Base-by-base conservation (phyloP, 768 basidiomycete species). In the Mrakia blollopis region DNA sequence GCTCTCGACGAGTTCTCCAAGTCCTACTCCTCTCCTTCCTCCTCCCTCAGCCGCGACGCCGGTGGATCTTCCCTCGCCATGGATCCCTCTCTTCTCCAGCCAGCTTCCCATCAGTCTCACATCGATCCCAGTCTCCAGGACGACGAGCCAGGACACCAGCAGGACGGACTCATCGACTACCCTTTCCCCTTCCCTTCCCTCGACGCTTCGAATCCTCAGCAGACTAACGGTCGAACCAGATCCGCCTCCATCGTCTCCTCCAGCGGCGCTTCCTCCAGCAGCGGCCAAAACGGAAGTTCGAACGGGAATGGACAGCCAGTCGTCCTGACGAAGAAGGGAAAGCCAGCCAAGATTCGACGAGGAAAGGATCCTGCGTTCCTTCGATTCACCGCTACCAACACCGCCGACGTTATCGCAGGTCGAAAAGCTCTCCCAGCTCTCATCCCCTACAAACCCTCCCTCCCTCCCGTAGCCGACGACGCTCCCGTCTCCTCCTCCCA, bases 11-110 rank as follows among this genome's bases (percentile, higher is more conserved):
- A 50, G 47, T 50, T 50, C 47, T 50, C 32, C 25, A 37, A 35
- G 25, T 23, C 14, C 3, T 68, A 35, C 25, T 39, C 14, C 65
- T 39, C 65, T 5, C 23, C 65, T 13, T 41, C 65, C 14, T n/a
- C 35, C 35, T 39, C 65, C 39, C 25, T 25, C 4, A 25, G 11
- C 37, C 39, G 25, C 37, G 21, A 68, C 35, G 35, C 5, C 25
- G 65, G 65, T 39, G 65, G 65, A 23, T 68, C 65, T 23, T 68
- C 65, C 39, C 65, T 68, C 65, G 65, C 65, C 6, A 68, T 68
- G 23, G 65, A 68, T n/a, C 65, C 65, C 10, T 68, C 65, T 7
- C 65, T 68, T 10, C 39, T 68, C 9, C 44, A 35, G n/a, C n/a
- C 35, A 35, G 10, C 44, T 13, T 39, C 25, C 35, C 23, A 39